A percentile compares a stretch with the other conserved stretches of the same genome.
Evolutionary conservation across 108 stramenopile species (phyloP).

Genomic region (Cyclotella atomus): DNA sequence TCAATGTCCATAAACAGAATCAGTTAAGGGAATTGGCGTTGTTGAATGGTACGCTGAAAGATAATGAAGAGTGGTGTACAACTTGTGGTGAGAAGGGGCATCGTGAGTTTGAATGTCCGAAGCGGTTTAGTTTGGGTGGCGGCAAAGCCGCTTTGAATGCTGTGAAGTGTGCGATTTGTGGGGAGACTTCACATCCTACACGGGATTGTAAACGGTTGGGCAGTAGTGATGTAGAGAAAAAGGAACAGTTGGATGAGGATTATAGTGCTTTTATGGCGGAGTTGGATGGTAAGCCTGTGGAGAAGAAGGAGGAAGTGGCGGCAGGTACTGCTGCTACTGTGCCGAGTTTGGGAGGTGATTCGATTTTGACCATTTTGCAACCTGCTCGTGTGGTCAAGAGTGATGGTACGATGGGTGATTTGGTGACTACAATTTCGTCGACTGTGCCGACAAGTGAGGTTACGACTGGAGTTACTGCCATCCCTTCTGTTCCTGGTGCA

Average conservation of each 20-base stretch:
- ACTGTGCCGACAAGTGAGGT: neutral
- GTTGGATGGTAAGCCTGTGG: conserved; percentile 79
- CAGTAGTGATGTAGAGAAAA: conserved; percentile 46
- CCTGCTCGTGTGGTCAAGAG: conserved; percentile 39
- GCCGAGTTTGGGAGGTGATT: conserved; percentile 22
- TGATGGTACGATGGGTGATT: neutral
- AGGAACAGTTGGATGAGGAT: conserved; percentile 86
- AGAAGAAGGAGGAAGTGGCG: neutral
- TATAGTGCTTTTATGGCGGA: conserved; percentile 98
- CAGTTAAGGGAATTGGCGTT: conserved; percentile 96
- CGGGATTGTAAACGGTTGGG: conserved; percentile 83
- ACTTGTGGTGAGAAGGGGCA: conserved; percentile 98
- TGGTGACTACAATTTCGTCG: conserved; percentile 26
- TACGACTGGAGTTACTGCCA: conserved; percentile 20
- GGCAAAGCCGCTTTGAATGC: conserved; percentile 26
- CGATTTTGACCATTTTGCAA: conserved; percentile 43
- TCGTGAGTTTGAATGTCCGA: conserved; percentile 95
- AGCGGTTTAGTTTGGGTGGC: conserved; percentile 60
- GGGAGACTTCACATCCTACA: conserved; percentile 96
- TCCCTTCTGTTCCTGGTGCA: conserved; percentile 23
- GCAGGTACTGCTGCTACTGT: conserved; percentile 30
- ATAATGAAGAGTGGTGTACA: conserved; percentile 93
- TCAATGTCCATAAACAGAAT: conserved; percentile 97
- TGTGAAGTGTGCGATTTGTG: conserved; percentile 98
- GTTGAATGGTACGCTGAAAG: conserved; percentile 98